These are phyloP conservation scores for Arachnomyces sp. DNA, from an alignment of 2,329 filamentous ascomycete species.

Conservation along the genomic window DNA sequence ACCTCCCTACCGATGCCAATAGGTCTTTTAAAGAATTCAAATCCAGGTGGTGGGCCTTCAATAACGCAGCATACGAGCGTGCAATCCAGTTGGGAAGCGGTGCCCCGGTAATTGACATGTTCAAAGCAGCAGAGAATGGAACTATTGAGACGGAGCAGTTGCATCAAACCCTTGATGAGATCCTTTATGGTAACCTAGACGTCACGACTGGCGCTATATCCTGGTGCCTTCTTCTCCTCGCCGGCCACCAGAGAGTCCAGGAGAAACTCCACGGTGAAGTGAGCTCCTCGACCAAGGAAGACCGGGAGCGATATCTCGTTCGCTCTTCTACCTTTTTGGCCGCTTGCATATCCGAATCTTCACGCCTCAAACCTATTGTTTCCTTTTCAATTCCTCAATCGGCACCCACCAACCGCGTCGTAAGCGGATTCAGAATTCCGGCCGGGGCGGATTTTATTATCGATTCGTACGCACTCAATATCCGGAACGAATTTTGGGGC, in stretches of 20 bases:
- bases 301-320: conserved; percentile 18
- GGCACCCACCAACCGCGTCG: conserved; percentile 25
- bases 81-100: not conserved
- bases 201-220: conserved; percentile 37
- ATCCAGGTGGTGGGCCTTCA: conserved; percentile 26
- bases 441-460: conserved; percentile 34
- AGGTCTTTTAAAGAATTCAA: conserved; percentile 23
- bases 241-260: conserved; percentile 27
- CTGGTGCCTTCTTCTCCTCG: conserved; percentile 39
- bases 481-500: conserved; percentile 33
- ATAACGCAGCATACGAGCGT: conserved; percentile 17
- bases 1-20: conserved; percentile 21
- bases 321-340: conserved; percentile 20
- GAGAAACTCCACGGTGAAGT: conserved; percentile 20
- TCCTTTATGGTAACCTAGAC: conserved; percentile 41
- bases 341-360: conserved; percentile 33
- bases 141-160: conserved; percentile 21
- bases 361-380: conserved; percentile 31
- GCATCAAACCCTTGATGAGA: conserved; percentile 40
- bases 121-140: conserved; percentile 12
- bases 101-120: conserved; percentile 13
- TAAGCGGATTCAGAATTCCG: conserved; percentile 31
- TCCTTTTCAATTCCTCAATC: conserved; percentile 37
- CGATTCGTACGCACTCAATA: conserved; percentile 38
- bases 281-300: not conserved